Conservation (phyloP, 2,329 filamentous ascomycete species). For the Metarhizium anisopliae region DNA sequence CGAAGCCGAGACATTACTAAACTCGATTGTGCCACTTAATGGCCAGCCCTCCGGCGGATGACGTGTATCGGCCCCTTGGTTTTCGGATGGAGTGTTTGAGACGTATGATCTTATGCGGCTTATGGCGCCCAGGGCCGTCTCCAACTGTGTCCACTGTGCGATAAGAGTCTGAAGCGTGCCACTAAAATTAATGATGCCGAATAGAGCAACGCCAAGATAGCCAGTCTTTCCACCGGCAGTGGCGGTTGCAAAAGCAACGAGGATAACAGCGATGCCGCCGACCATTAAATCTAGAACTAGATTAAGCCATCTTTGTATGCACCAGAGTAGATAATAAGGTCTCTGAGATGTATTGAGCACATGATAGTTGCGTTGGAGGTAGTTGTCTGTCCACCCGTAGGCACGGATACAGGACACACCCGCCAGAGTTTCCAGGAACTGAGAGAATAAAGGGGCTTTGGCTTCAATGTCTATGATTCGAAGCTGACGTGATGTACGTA, state of each 20-base stretch:
- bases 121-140: constrained; percentile 18
- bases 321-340: constrained; percentile 32
- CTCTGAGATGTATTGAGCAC: constrained; percentile 25
- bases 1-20: constrained; percentile 19
- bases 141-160: constrained; percentile 21
- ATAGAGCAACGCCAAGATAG: constrained; percentile 18
- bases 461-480: constrained; percentile 21
- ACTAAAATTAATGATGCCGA: constrained; percentile 20
- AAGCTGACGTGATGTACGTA: constrained; percentile 22
- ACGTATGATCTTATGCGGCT: constrained; percentile 18
- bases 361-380: constrained; percentile 9
- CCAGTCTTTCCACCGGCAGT: constrained; percentile 19
- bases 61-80: constrained; percentile 10
- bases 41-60: constrained; percentile 17
- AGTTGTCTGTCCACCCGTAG: constrained; percentile 19
- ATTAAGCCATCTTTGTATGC: constrained; percentile 40
- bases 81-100: constrained; percentile 13
- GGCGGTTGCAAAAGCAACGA: constrained; percentile 33
- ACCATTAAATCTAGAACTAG: constrained; percentile 38
- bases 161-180: constrained; percentile 22
- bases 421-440: constrained; percentile 17
- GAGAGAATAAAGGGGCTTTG: constrained; percentile 19
- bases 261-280: constrained; percentile 33
- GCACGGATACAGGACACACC: constrained; percentile 24
- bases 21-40: constrained; percentile 13